Conservation (phyloP, 495 filamentous ascomycete genomes). For the Xylona heveae region DNA sequence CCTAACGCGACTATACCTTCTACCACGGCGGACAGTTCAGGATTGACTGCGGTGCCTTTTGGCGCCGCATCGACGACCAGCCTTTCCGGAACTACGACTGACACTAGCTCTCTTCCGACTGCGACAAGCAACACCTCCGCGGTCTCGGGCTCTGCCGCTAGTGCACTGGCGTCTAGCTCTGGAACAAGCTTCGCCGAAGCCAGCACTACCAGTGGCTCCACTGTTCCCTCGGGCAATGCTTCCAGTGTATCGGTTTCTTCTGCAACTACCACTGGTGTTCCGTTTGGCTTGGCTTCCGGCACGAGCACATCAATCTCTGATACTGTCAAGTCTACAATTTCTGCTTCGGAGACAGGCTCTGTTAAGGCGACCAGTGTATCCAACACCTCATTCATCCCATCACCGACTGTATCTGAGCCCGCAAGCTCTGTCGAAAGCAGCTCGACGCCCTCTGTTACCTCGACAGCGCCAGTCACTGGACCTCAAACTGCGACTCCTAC, state of each 20-base stretch:
- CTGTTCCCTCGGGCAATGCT: neutral
- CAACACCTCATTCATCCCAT: neutral
- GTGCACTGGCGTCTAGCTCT: neutral
- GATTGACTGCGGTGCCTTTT: neutral
- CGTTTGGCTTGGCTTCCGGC: neutral
- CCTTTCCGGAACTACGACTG: neutral
- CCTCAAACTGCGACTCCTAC: constrained; percentile 10
- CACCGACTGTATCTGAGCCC: neutral
- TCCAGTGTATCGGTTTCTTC: constrained; percentile 1
- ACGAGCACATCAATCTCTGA: neutral
- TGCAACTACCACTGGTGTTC: constrained; percentile 1
- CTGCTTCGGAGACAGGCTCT: neutral
- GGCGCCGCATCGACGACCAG: neutral
- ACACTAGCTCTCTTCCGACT: neutral
- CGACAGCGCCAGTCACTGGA: constrained; percentile 4
- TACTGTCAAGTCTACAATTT: neutral
- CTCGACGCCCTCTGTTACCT: neutral
- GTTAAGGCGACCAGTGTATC: neutral
- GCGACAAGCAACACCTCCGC: neutral
- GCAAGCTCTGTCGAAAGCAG: neutral
- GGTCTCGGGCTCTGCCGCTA: neutral
- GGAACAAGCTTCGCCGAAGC: neutral
- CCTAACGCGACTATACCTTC: no score
- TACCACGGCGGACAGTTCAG: no score
- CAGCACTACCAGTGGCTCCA: neutral